phyloP scores from a whole-genome alignment of 768 basidiomycete species.

The Calocybe cyanea region DNA sequence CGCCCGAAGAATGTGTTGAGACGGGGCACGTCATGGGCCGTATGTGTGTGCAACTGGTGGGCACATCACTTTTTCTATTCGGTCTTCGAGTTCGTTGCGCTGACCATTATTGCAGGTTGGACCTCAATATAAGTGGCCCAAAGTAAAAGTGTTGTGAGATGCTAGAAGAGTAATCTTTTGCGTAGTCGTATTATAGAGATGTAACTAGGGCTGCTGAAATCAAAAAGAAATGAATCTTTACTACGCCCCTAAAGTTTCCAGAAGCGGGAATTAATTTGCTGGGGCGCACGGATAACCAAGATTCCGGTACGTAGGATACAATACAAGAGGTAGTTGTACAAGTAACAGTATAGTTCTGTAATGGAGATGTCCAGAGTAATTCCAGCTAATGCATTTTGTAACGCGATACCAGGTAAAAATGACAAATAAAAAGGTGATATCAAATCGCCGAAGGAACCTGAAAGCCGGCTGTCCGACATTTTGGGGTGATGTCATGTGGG shows the following conservation, averaged over 20 bases:
- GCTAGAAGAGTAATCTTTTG: too few relatives aligned
- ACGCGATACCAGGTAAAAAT: constrained; percentile 7
- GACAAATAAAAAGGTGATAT: constrained; percentile 4
- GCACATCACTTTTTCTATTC: constrained; percentile 9
- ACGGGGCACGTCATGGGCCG: constrained; percentile 83
- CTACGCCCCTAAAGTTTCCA: too few relatives aligned
- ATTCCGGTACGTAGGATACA: constrained; percentile 3
- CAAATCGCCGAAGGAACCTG: too few relatives aligned
- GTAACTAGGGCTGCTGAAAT: too few relatives aligned
- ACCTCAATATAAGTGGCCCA: constrained; percentile 52
- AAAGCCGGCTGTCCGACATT: too few relatives aligned
- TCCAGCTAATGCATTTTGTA: neutral
- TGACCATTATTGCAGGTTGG: constrained; percentile 33
- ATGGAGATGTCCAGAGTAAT: too few relatives aligned
- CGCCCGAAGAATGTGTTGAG: constrained; percentile 70
- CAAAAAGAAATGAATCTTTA: too few relatives aligned
- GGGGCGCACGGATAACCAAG: constrained; percentile 3
- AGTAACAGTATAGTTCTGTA: constrained; percentile 10
- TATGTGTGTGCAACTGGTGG: constrained; percentile 80
- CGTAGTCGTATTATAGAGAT: too few relatives aligned
- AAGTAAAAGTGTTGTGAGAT: constrained; percentile 36
- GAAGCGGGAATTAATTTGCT: too few relatives aligned
- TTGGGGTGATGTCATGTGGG: constrained; percentile 33
- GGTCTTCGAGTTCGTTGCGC: neutral
- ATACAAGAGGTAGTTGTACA: constrained; percentile 15